Percentiles rank a stretch among this genome's conserved stretches.
phyloP scores from a whole-genome alignment of 2,329 filamentous ascomycete genomes.

The Phoma sp. region DNA sequence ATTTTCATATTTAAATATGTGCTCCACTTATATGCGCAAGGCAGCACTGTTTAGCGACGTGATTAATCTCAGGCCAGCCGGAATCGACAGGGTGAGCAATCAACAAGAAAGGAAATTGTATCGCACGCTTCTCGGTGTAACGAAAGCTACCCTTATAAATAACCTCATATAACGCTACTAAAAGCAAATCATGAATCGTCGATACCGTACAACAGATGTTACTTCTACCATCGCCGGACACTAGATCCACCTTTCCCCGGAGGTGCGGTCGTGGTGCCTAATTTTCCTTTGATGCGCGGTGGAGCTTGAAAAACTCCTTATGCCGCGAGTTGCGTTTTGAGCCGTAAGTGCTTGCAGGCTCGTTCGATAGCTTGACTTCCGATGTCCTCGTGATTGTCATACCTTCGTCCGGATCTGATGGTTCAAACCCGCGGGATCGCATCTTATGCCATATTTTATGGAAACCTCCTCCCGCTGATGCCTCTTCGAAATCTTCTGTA shows the following conservation, averaged over 20 bases:
- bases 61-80: not conserved
- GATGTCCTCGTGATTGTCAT: constrained; percentile 32
- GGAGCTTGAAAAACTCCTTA: not conserved
- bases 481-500: not conserved
- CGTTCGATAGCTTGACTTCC: constrained; percentile 26
- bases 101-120: constrained; percentile 13
- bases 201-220: not conserved
- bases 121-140: not conserved
- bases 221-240: not conserved
- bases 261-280: not conserved
- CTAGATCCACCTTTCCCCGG: not conserved
- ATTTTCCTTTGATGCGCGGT: constrained; percentile 5
- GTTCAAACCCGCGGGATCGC: not conserved
- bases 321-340: constrained; percentile 4
- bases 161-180: constrained; percentile 8
- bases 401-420: constrained; percentile 6
- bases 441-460: constrained; percentile 25
- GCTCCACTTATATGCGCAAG: not conserved
- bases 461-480: not conserved
- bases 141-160: not conserved
- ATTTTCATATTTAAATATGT: not conserved
- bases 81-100: not conserved
- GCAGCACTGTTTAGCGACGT: no score
- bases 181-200: constrained; percentile 14
- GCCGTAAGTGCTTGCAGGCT: constrained; percentile 11